Percentiles rank a stretch among this genome's conserved stretches.
These are phyloP conservation scores for Lactifluus piperatus DNA, from an alignment of 768 basidiomycete genomes.

Conservation along the genomic window DNA sequence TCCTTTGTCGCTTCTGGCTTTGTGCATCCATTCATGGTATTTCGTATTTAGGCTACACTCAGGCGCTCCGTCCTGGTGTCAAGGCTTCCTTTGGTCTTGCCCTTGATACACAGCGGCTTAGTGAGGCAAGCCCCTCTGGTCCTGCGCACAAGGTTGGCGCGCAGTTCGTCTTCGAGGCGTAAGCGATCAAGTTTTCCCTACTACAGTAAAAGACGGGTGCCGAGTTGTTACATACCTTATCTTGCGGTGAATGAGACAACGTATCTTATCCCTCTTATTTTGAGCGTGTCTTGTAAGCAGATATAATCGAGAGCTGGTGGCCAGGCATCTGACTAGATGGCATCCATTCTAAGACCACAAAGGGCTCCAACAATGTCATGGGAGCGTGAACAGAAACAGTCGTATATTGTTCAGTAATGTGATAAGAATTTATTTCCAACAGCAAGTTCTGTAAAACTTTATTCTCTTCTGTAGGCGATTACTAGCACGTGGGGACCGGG, in stretches of 20 bases:
- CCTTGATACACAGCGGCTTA: conserved; percentile 88
- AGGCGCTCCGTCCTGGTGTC: conserved; percentile 88
- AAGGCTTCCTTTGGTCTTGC: conserved; percentile 91
- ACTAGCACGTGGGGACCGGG: background rate
- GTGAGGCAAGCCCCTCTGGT: conserved; percentile 50
- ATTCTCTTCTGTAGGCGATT: conserved; percentile 19
- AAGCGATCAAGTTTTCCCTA: background rate
- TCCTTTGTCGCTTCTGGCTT: background rate
- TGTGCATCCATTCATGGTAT: conserved; percentile 13
- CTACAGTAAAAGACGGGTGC: background rate
- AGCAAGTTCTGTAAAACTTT: conserved; percentile 24
- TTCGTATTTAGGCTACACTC: conserved; percentile 63
- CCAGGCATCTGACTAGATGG: background rate
- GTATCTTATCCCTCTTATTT: background rate
- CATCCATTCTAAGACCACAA: background rate
- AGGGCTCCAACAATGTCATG: background rate
- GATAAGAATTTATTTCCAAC: conserved; percentile 17
- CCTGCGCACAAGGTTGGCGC: conserved; percentile 59
- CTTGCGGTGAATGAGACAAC: conserved; percentile 1
- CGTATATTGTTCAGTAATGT: conserved; percentile 14
- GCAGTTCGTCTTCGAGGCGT: conserved; percentile 20
- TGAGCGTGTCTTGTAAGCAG: background rate
- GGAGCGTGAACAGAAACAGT: background rate
- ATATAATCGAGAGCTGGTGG: background rate
- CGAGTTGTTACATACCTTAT: conserved; percentile 14